Percentiles rank a stretch among this genome's conserved stretches.
Conservation (phyloP, 129 eudicot species). For the Escallonia herrerae region DNA sequence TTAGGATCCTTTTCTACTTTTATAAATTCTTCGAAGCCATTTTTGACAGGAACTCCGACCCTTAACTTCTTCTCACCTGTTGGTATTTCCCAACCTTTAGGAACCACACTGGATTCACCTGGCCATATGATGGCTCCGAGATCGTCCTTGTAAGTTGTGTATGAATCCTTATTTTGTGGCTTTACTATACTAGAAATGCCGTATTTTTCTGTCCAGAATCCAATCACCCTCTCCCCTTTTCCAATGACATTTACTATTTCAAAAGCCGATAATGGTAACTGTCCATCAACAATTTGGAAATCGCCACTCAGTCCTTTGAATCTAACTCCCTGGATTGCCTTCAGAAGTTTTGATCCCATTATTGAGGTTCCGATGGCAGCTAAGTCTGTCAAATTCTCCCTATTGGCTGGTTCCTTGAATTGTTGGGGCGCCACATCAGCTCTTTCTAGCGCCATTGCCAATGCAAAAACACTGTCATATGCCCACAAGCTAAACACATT, state of each 20-base stretch:
- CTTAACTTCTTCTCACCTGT: slow-evolving; percentile 28
- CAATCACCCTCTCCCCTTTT: slow-evolving; percentile 26
- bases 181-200: slow-evolving; percentile 26
- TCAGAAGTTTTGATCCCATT: slow-evolving; percentile 31
- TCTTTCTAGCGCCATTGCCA: slow-evolving; percentile 41
- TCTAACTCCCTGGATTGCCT: slow-evolving; percentile 15
- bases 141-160: slow-evolving; percentile 12
- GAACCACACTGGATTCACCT: slow-evolving; percentile 22
- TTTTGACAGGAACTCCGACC: slow-evolving; percentile 45
- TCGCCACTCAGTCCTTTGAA: slow-evolving; percentile 51
- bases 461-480: slow-evolving; percentile 31
- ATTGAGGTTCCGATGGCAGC: slow-evolving; percentile 40
- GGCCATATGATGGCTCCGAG: slow-evolving; percentile 47
- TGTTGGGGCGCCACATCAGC: slow-evolving; percentile 5
- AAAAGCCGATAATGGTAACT: slow-evolving; percentile 27
- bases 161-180: not conserved
- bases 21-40: slow-evolving; percentile 33
- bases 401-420: not conserved
- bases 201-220: slow-evolving; percentile 37
- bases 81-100: slow-evolving; percentile 51
- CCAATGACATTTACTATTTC: slow-evolving; percentile 46
- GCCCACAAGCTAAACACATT: slow-evolving; percentile 49
- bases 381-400: slow-evolving; percentile 26
- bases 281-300: slow-evolving; percentile 34
- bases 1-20: slow-evolving; percentile 20